Evolutionary conservation across 495 filamentous ascomycete species (phyloP).

Genomic region (Penicillium herquei): DNA sequence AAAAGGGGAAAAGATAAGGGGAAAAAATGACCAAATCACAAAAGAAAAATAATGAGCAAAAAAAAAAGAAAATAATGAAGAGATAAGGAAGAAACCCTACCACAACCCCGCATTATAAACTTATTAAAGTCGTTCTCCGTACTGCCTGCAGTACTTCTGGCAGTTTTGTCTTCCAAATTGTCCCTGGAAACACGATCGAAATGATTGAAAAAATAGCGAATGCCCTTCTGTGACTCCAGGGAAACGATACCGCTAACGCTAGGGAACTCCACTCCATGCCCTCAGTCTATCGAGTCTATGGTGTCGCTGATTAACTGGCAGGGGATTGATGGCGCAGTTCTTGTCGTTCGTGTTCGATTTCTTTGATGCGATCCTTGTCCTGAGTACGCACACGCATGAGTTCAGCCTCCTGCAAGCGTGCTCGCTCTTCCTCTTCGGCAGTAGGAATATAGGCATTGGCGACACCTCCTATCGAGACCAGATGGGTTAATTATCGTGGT

Average conservation of each 20-base stretch:
- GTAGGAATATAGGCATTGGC: slow-evolving; percentile 46
- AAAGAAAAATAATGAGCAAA: slow-evolving; percentile 3
- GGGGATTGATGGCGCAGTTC: slow-evolving; percentile 25
- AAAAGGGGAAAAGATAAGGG: not conserved
- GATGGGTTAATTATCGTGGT: slow-evolving; percentile 1
- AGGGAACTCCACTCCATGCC: not conserved
- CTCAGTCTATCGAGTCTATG: not conserved
- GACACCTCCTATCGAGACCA: slow-evolving; percentile 31
- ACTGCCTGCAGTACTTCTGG: slow-evolving; percentile 25
- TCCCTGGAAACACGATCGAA: not conserved
- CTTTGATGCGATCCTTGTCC: slow-evolving; percentile 39
- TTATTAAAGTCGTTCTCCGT: not conserved
- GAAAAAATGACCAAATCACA: too few species aligned
- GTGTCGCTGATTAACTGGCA: slow-evolving; percentile 9
- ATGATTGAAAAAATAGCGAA: not conserved
- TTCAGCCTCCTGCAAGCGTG: slow-evolving; percentile 31
- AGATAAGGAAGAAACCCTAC: slow-evolving; percentile 11
- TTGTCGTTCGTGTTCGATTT: slow-evolving; percentile 29
- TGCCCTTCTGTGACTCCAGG: not conserved
- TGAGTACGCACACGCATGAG: slow-evolving; percentile 37
- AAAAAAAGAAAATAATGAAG: slow-evolving; percentile 7
- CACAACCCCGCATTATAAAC: slow-evolving; percentile 9
- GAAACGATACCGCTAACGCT: not conserved
- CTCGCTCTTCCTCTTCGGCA: slow-evolving; percentile 36
- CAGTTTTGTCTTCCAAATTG: not conserved